A percentile compares a stretch with the other conserved stretches of the same genome.
phyloP scores from a whole-genome alignment of 805 yeast species.

The Naumovozyma baii region DNA sequence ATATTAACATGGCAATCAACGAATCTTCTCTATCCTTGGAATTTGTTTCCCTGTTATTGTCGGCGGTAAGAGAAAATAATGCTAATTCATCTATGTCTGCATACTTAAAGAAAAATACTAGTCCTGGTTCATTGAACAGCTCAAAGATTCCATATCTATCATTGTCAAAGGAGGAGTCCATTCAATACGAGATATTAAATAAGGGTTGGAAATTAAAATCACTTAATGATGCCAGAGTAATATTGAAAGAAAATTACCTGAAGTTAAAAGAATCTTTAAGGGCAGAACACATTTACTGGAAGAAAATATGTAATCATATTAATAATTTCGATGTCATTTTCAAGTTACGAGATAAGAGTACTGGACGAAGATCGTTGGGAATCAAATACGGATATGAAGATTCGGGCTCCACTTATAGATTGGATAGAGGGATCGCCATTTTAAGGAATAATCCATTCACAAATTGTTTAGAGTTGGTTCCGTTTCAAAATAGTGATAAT shows the following conservation, averaged over 20 bases:
- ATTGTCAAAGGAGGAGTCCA: slow-evolving; percentile 14
- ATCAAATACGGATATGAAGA: slow-evolving; percentile 88
- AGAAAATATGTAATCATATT: slow-evolving; percentile 31
- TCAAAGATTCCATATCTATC: slow-evolving; percentile 27
- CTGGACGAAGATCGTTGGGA: slow-evolving; percentile 49
- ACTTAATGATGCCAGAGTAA: slow-evolving; percentile 43
- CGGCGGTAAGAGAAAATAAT: slow-evolving; percentile 74
- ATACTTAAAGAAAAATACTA: slow-evolving; percentile 60
- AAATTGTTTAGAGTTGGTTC: slow-evolving; percentile 35
- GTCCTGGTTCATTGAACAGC: slow-evolving; percentile 61
- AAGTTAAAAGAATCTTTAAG: slow-evolving; percentile 44
- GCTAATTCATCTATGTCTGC: slow-evolving; percentile 86
- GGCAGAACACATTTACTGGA: slow-evolving; percentile 53
- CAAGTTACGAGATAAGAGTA: slow-evolving; percentile 50
- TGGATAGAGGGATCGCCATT: slow-evolving; percentile 67
- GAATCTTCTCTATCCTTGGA: slow-evolving; percentile 85
- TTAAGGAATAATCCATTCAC: slow-evolving; percentile 39
- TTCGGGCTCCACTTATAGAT: slow-evolving; percentile 66
- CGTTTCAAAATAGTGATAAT: slow-evolving; percentile 26
- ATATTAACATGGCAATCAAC: slow-evolving; percentile 62
- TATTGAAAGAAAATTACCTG: slow-evolving; percentile 42
- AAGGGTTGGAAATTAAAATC: slow-evolving; percentile 81
- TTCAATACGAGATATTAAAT: slow-evolving; percentile 23
- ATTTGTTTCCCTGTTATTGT: slow-evolving; percentile 71
- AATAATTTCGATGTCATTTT: slow-evolving; percentile 35